These are phyloP conservation scores for Fusarium succisae DNA, from an alignment of 2,329 filamentous ascomycete species.

Conservation along the genomic window DNA sequence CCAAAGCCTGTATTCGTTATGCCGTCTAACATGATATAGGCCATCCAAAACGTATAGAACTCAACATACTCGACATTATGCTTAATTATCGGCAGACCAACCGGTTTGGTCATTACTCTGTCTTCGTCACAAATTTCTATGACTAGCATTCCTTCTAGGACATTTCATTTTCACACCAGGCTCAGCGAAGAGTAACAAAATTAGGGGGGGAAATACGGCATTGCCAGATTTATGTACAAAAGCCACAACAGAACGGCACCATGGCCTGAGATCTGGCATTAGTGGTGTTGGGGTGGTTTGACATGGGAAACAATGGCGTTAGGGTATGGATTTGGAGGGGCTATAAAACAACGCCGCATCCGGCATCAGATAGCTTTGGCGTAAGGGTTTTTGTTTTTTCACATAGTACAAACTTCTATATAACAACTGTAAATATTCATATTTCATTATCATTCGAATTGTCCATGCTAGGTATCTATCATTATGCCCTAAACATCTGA, in stretches of 20 bases:
- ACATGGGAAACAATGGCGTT: conserved; percentile 32
- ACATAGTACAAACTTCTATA: neutral
- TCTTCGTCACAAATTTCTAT: neutral
- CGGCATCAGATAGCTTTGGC: conserved; percentile 16
- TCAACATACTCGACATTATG: neutral
- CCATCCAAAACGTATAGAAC: conserved; percentile 32
- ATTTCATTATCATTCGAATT: neutral
- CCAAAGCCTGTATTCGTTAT: neutral
- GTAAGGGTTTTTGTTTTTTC: neutral
- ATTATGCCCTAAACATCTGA: conserved; percentile 1
- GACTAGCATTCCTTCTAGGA: neutral
- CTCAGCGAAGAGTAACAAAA: neutral
- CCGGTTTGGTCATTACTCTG: conserved; percentile 7
- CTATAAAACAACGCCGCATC: conserved; percentile 20
- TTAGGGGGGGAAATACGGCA: neutral
- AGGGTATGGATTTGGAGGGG: conserved; percentile 1
- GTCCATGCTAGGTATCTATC: neutral
- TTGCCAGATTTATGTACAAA: neutral
- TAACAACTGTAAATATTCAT: neutral
- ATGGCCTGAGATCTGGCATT: conserved; percentile 26
- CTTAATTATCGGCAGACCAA: conserved; percentile 2
- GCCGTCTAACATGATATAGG: conserved; percentile 24
- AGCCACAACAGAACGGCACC: neutral
- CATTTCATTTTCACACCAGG: neutral
- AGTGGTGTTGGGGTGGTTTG: conserved; percentile 36